Evolutionary conservation across 306 rosid genomes (phyloP), one percentile per base, ranked within the genome.

Genomic region (Amphicarpaea edgeworthii): DNA sequence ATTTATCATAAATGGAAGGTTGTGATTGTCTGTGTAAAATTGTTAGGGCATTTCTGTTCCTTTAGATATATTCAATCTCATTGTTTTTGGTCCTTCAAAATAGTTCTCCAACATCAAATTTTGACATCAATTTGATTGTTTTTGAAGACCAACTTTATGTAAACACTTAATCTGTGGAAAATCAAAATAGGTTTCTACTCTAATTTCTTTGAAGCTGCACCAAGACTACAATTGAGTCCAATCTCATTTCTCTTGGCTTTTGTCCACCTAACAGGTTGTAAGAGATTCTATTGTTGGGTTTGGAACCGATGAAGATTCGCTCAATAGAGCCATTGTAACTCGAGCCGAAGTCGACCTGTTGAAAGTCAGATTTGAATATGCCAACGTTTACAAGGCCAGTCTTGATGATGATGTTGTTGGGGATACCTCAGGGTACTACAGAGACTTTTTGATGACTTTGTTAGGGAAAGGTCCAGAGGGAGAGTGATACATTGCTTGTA

Each of bases 301-400:
- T 0, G 99, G 99, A 78, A 96, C 99, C 0, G 98, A 92, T 62
- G 99, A 96, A 84, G 96, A 87, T 53, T 85, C 97, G 0, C 89
- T 96, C 37, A 87, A 79, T 54, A 85, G 99, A 87, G 91, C 87
- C n/a, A 91, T 96, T 17, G 85, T 96, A 57, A 81, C 84, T 69
- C 78, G 98, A 82, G 93, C 91, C 2, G 99, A 92, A 88, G 82
- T 89, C 3, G 99, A 96, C 79, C 40, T 86, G 68, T 77, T 46
- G 85, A 87, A 81, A 73, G 77, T 89, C 45, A 82, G 87, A 80
- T 90, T 84, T 12, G 93, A 87, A 75, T 92, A 96, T 68, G 78
- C 85, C 1, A 77, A 49, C 70, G 76, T 87, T 82, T 90, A 71
- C 83, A 83, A 86, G 49, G n/a, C 38, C 32, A 81, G 85, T 84